phyloP scores from a whole-genome alignment of 306 rosid genomes.

The Gillenia trifoliata region DNA sequence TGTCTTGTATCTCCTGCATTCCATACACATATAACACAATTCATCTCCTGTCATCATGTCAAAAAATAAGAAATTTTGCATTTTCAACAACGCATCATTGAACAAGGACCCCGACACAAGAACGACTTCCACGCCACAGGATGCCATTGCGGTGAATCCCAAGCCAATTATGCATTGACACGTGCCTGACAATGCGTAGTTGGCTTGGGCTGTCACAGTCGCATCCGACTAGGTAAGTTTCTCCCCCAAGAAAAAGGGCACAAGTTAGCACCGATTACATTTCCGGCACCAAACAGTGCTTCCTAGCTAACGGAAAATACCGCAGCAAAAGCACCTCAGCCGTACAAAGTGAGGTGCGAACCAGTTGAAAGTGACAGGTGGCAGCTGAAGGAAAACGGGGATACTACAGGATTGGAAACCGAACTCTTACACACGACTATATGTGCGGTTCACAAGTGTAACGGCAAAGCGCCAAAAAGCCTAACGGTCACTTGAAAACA shows the following conservation, averaged over 20 bases:
- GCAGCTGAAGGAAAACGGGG: too few relatives aligned
- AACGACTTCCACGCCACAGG: not conserved
- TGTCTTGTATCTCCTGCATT: constrained; percentile 86
- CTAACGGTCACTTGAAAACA: not conserved
- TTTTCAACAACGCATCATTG: not conserved
- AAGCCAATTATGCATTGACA: too few relatives aligned
- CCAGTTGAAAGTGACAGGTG: not conserved
- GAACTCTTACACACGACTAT: not conserved
- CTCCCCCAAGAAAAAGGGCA: not conserved
- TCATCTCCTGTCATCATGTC: not conserved
- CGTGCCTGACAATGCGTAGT: not conserved
- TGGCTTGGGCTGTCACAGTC: not conserved
- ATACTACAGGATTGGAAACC: too few relatives aligned
- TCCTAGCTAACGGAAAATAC: constrained; percentile 1
- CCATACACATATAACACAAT: not conserved
- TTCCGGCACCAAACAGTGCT: not conserved
- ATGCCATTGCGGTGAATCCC: too few relatives aligned
- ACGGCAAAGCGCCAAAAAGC: constrained; percentile 4
- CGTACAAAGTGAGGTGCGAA: not conserved
- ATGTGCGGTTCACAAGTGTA: constrained; percentile 5
- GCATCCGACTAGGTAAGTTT: not conserved
- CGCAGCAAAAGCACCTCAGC: not conserved
- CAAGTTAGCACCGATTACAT: not conserved
- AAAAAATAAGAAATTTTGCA: not conserved
- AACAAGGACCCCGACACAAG: not conserved